These are phyloP conservation scores for Hygrophila difformis DNA, from an alignment of 257 asterid species.

Conservation along the genomic window DNA sequence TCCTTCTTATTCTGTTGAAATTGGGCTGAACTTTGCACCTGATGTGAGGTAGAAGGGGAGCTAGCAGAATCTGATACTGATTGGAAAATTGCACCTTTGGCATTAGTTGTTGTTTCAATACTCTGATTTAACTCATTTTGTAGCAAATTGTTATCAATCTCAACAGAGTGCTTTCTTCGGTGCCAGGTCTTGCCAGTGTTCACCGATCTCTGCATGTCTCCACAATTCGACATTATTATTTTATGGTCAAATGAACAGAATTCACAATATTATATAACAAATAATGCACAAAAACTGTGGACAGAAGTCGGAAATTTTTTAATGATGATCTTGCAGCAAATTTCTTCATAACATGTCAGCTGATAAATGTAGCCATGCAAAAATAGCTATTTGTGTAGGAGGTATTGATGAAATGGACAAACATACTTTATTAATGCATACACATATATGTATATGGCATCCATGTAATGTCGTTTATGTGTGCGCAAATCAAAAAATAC, in stretches of 20 bases:
- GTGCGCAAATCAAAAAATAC: too few species aligned
- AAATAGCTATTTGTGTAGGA: background rate
- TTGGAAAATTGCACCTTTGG: constrained; percentile 32
- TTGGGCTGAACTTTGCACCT: constrained; percentile 39
- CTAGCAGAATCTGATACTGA: constrained; percentile 46
- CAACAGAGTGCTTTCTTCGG: constrained; percentile 77
- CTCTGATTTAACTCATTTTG: constrained; percentile 43
- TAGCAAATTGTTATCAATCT: constrained; percentile 43
- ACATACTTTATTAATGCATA: too few species aligned
- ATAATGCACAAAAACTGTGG: background rate
- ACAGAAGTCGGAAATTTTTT: background rate
- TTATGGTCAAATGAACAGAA: constrained; percentile 10
- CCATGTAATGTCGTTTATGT: too few species aligned
- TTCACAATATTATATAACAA: constrained; percentile 10
- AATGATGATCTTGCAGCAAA: background rate
- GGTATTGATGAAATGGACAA: too few species aligned
- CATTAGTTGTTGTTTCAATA: constrained; percentile 25
- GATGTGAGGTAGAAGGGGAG: constrained; percentile 58
- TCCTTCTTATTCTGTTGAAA: constrained; percentile 39
- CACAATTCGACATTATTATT: constrained; percentile 5
- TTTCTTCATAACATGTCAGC: background rate
- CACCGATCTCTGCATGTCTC: constrained; percentile 47
- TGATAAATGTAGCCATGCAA: constrained; percentile 1
- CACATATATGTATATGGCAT: too few species aligned
- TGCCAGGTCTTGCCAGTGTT: constrained; percentile 64